These are phyloP conservation scores for Tritrichomonas foetus DNA, from an alignment of 208 protist genomes.

Conservation along the genomic window DNA sequence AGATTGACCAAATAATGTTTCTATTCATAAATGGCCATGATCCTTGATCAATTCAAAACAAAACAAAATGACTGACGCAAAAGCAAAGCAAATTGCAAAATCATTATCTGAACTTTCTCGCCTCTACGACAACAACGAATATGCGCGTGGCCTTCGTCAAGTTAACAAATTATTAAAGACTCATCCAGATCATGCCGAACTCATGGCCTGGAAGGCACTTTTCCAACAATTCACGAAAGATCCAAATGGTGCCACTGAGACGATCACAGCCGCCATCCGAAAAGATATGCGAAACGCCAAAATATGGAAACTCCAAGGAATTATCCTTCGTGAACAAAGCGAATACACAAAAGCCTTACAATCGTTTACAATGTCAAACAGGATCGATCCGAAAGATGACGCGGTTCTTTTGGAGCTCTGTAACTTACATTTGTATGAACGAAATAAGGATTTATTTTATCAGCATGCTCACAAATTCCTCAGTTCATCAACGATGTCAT, in stretches of 20 bases:
- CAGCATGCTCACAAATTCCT: not conserved
- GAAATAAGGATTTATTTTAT: not conserved
- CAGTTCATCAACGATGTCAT: no score
- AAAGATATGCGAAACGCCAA: not conserved
- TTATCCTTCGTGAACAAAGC: not conserved
- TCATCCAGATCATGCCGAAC: not conserved
- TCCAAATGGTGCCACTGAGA: not conserved
- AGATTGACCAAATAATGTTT: no score
- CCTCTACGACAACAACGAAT: no score
- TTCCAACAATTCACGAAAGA: not conserved
- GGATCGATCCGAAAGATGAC: not conserved
- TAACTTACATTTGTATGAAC: not conserved
- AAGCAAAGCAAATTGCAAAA: no score
- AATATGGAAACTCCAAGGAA: not conserved
- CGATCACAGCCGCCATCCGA: not conserved
- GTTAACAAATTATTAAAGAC: not conserved
- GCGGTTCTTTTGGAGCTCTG: not conserved
- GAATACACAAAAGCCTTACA: conserved; percentile 13
- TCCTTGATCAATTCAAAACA: no score
- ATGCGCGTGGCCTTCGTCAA: no score
- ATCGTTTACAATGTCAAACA: not conserved
- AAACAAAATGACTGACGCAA: no score
- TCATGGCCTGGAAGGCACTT: not conserved
- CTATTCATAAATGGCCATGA: no score
- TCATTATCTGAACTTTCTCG: no score